Conservation (phyloP, 306 rosid species). For the Cyamopsis tetragonoloba region DNA sequence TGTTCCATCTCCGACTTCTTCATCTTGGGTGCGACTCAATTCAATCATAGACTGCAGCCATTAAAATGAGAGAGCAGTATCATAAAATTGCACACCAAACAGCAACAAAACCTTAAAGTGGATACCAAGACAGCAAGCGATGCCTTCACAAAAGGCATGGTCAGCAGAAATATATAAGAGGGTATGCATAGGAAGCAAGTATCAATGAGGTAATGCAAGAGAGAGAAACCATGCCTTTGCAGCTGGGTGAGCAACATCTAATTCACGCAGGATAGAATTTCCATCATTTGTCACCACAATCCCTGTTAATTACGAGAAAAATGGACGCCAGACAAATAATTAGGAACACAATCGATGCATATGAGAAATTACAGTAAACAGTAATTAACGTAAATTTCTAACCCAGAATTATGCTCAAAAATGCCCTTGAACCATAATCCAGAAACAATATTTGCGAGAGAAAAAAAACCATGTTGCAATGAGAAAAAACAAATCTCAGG, state of each 20-base stretch:
- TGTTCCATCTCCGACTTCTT: slow-evolving; percentile 98
- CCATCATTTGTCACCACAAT: slow-evolving; percentile 99
- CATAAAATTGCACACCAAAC: slow-evolving; percentile 17
- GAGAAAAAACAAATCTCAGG: not conserved
- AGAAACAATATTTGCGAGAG: not conserved
- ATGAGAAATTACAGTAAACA: not conserved
- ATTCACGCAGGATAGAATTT: slow-evolving; percentile 88
- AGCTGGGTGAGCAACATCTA: slow-evolving; percentile 96
- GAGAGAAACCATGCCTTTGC: slow-evolving; percentile 75
- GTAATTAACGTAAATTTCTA: not conserved
- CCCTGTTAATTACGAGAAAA: slow-evolving; percentile 46
- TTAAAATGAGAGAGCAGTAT: slow-evolving; percentile 16
- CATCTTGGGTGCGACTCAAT: slow-evolving; percentile 94
- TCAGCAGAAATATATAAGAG: not conserved
- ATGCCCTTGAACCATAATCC: not conserved
- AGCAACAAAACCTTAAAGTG: slow-evolving; percentile 13
- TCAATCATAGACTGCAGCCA: slow-evolving; percentile 85
- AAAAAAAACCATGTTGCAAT: not conserved
- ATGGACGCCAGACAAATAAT: not conserved
- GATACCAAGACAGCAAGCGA: not conserved
- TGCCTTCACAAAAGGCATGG: not conserved
- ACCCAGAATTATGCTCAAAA: no score
- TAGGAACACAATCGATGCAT: not conserved
- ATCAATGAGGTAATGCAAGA: not conserved
- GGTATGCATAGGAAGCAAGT: not conserved